A percentile compares a stretch with the other conserved stretches of the same genome.
These are phyloP conservation scores for Danielia oregonensis DNA, from an alignment of 805 yeast genomes.

Conservation along the genomic window DNA sequence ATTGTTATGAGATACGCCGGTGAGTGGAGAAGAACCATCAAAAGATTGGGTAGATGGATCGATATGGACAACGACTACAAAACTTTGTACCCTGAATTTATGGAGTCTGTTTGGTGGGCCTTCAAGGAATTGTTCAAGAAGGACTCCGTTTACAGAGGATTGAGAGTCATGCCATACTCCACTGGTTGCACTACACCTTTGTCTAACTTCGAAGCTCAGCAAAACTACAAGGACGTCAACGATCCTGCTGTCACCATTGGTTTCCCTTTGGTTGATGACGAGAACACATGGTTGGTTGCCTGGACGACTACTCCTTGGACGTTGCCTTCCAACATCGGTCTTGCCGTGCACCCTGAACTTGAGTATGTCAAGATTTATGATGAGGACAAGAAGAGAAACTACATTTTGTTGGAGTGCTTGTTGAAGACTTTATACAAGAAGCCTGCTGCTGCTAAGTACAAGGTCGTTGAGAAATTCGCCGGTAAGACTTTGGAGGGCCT, in stretches of 20 bases:
- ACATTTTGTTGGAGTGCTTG: conserved; percentile 79
- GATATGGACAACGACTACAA: conserved; percentile 98
- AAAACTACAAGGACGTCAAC: conserved; percentile 92
- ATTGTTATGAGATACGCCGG: conserved; percentile 96
- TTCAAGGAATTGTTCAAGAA: conserved; percentile 84
- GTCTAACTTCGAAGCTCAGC: conserved; percentile 97
- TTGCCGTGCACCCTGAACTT: conserved; percentile 86
- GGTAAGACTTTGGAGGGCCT: conserved; percentile 80
- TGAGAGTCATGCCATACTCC: conserved; percentile 98
- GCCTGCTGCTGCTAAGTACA: conserved; percentile 85
- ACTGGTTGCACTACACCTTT: conserved; percentile 96
- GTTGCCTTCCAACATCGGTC: conserved; percentile 86
- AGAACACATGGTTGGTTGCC: conserved; percentile 81
- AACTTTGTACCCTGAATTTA: conserved; percentile 89
- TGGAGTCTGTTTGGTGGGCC: conserved; percentile 99
- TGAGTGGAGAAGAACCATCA: conserved; percentile 92
- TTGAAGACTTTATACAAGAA: conserved; percentile 86
- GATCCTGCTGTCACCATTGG: conserved; percentile 96
- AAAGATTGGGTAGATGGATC: conserved; percentile 97
- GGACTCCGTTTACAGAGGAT: conserved; percentile 89
- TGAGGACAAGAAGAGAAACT: conserved; percentile 78
- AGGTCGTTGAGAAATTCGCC: conserved; percentile 71
- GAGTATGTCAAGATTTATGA: conserved; percentile 92
- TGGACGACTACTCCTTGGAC: conserved; percentile 99
- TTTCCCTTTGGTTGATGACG: conserved; percentile 77